Evolutionary conservation across 2,329 filamentous ascomycete species (phyloP).

Genomic region (Samsoniella hepiali): DNA sequence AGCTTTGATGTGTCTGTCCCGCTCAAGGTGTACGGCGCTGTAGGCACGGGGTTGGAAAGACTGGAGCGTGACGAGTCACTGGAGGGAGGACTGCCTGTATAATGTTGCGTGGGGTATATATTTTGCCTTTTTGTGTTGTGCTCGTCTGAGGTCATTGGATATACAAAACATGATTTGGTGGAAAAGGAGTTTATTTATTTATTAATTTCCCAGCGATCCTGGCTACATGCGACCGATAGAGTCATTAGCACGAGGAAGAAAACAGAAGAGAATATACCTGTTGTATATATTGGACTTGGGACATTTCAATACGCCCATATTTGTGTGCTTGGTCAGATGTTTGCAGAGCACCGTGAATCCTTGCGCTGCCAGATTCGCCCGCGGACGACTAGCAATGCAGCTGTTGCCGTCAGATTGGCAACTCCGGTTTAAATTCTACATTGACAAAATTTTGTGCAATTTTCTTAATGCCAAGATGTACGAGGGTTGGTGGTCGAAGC

Average conservation of each 20-base stretch:
- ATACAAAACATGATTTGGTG: slow-evolving; percentile 2
- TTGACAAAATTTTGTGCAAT: no score
- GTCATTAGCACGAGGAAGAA: not conserved
- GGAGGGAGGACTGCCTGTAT: slow-evolving; percentile 44
- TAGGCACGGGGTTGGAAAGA: slow-evolving; percentile 54
- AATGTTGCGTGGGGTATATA: slow-evolving; percentile 18
- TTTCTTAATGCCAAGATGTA: no score
- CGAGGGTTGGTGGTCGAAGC: no score
- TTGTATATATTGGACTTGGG: not conserved
- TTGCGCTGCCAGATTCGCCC: no score
- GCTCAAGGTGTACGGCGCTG: slow-evolving; percentile 71
- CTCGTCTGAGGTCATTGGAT: slow-evolving; percentile 11
- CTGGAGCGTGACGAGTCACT: slow-evolving; percentile 53
- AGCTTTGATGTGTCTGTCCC: slow-evolving; percentile 89
- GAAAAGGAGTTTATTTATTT: not conserved
- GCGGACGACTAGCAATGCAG: no score
- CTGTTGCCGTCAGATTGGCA: no score
- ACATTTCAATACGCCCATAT: no score
- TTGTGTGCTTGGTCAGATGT: no score
- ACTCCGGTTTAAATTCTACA: no score
- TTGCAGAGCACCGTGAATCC: no score
- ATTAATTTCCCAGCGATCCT: not conserved
- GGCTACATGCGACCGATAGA: not conserved
- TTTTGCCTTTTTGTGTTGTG: not conserved
- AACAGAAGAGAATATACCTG: not conserved